Base-by-base conservation (phyloP, 73 alveolate genomes). In the Breviolum minutum region DNA sequence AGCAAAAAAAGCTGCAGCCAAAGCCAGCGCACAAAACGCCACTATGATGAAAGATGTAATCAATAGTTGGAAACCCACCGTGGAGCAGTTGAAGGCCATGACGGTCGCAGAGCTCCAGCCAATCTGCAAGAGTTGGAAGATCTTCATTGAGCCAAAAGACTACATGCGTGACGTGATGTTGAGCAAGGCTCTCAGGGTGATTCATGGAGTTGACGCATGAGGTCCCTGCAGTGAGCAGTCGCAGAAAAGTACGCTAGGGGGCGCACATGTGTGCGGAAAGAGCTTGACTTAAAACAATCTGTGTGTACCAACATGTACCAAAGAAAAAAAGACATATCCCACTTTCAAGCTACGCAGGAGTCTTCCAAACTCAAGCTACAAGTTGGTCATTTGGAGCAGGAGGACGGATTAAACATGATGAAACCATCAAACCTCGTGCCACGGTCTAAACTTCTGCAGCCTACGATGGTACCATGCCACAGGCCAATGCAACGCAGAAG, bases 21-120 rank as follows among this genome's bases (percentile, higher is more conserved):
- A 86, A 63, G 94, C 94, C 60, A 86, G 94, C 79, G 79, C 94
- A 27, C 80, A 61, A 30, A 86, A 86, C 80, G 94, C 94, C 79
- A 12, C 22, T 80, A 20, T 86, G 22, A 86, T 86, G 93, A 84
- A 84, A 61, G 93, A 84, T 84, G 93, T 84, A 74, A 61, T 84
- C 40, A 84, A 84, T 74, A 54, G 93, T 62, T 86, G 95, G 95
- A 86, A 86, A 40, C 95, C 95, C 13, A 86, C 95, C 20, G 95
- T 86, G 81, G 95, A 86, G 79, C 95, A 86, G 81, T 40, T 86
- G 81, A 86, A 86, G 19, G 95, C 95, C 32, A 86, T 86, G 95
- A 86, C 95, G 98, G 98, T 92, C 26, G 98, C 98, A 5, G 98
- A 92, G 98, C 91, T 92, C 27, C 91, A 90, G 7, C 98, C 98